Percentiles rank a stretch among this genome's conserved stretches.
Evolutionary conservation across 768 basidiomycete species (phyloP).

Genomic region (Rubroboletus pulcherrimus): DNA sequence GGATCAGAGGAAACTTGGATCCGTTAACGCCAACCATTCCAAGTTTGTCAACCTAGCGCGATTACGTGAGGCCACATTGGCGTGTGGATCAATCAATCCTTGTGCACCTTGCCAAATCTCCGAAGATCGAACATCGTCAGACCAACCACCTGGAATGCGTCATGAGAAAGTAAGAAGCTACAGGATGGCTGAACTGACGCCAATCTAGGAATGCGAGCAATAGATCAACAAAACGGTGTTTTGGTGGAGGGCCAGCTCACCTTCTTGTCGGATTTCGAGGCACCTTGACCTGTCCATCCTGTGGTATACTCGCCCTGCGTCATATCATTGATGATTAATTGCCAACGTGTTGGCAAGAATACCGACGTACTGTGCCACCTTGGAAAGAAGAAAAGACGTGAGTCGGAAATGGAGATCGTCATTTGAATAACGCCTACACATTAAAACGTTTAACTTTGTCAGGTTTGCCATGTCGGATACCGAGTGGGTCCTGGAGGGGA

Average conservation of each 20-base stretch:
- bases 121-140: conserved; percentile 88
- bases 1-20: conserved; percentile 82
- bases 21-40: conserved; percentile 91
- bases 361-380: conserved; percentile 45
- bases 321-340: neutral
- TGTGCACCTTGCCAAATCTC: conserved; percentile 67
- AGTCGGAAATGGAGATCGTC: neutral
- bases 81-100: conserved; percentile 8
- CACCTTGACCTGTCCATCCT: conserved; percentile 90
- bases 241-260: conserved; percentile 34
- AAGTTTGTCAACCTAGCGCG: conserved; percentile 57
- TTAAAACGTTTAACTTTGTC: conserved; percentile 63
- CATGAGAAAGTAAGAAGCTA: conserved; percentile 5
- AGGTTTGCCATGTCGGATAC: conserved; percentile 38
- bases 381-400: conserved; percentile 8
- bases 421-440: conserved; percentile 53
- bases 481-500: neutral
- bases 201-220: conserved; percentile 45
- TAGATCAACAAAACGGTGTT: neutral
- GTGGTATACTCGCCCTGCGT: conserved; percentile 85
- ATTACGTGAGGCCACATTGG: conserved; percentile 8
- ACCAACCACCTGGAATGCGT: conserved; percentile 66
- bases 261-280: conserved; percentile 94
- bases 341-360: neutral
- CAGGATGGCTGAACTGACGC: conserved; percentile 41